Base-by-base conservation (phyloP, 2,329 filamentous ascomycete genomes). In the Penicillium sp. region DNA sequence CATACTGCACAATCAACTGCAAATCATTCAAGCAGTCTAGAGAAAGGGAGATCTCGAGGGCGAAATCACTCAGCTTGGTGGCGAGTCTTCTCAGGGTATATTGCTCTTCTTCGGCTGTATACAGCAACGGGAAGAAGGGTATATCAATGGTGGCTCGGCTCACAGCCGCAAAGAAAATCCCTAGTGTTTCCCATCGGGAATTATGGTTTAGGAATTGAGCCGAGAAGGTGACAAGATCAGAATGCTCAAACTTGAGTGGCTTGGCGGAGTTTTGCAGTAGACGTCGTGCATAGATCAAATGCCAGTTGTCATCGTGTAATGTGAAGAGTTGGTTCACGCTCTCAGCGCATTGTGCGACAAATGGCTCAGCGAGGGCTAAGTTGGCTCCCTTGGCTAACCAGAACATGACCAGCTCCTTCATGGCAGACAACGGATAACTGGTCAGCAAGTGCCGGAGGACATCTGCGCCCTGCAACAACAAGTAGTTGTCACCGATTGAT, bases 1-100 rank as follows among this genome's bases (percentile, higher is more conserved):
- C 72, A 39, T 74, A 75, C 44, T 75, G 73, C 4, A 74, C 49
- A 4, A 73, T 50, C 3, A 75, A 57, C 44, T 75, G 72, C 22
- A 76, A 52, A 52, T 75, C 71, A 44, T 75, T 74, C 24, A 76
- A 37, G 31, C 58, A 61, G 27, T 62, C 60, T 23, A 63, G 43
- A 3, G 58, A 60, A 6, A 69, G 58, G 5, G 60, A 64, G 13
- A 69, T 62, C 27, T 70, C 69, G n/a, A 71, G 46, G 16, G 63
- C 62, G 26, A 60, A 61, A 49, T 72, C 67, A 14, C 64, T 58
- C 9, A 68, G 51, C 29, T 62, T 58, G 3, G 56, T 61, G 11
- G 57, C 50, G 5, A 63, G 42, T 34, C 56, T 56, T 31, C 56
- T 52, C 16, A 66, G 51, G 13, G 29, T 57, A 37, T 60, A 61